Base-by-base conservation (phyloP, 1,284 basidiomycete genomes). In the Cryptococcus maquisensis region DNA sequence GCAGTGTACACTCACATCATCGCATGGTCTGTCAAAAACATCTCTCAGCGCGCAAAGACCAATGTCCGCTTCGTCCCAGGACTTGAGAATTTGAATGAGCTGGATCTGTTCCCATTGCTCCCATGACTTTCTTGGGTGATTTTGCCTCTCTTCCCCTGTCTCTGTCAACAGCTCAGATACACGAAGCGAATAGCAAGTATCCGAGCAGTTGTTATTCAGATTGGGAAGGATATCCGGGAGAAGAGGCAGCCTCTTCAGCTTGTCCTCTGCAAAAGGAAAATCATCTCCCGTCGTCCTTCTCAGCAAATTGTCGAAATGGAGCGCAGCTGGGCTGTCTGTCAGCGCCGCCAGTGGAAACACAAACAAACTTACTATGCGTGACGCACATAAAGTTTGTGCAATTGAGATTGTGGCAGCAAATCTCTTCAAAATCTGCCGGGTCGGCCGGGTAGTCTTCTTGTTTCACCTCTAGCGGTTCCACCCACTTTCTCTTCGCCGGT, bases 401-500 rank as follows among this genome's bases (percentile, higher is more conserved):
- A 9, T 37, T 43, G 9, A 28, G 51, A 18, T 48, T 47, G 16
- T 38, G n/a, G 38, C 57, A 59, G 6, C 23, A 35, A 5, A 39
- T 7, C 12, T 55, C 57, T 3, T 43, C 42, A 40, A 42, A 42
- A 10, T 47, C 46, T 15, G 54, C 28, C 15, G 35, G 38, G 7
- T 39, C n/a, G 20, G 37, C 13, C 10, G 42, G 36, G 38, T 48
- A 37, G 2, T 44, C 45, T 35, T 59, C 51, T n/a, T 46, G 38
- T 23, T 42, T 13, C 8, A 54, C 3, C 9, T 41, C 35, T 20
- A 56, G 16, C 8, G 54, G 49, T 37, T 41, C 32, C 20, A 39
- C 37, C 57, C 54, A 59, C 40, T 56, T 53, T n/a, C 57, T 49
- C 21, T 54, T 59, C 13, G 8, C 18, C 21, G 36, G 28, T 37